A percentile compares a stretch with the other conserved stretches of the same genome.
phyloP scores from a whole-genome alignment of 2,329 filamentous ascomycete genomes.

The Apiospora sp. region DNA sequence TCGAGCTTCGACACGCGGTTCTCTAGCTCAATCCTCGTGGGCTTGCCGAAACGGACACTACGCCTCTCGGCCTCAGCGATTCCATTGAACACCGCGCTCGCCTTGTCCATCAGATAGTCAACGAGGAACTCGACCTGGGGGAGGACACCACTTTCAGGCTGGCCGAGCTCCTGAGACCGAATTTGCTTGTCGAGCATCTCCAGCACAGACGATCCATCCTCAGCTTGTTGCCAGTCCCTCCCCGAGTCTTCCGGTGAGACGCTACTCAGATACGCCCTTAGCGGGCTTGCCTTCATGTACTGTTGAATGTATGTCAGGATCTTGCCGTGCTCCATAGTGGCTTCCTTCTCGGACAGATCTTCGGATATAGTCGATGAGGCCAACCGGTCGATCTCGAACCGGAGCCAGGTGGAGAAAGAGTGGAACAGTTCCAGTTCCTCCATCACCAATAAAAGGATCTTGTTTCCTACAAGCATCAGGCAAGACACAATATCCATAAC shows the following conservation, averaged over 20 bases:
- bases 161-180: conserved; percentile 53
- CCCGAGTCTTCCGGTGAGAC: conserved; percentile 59
- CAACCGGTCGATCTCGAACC: conserved; percentile 81
- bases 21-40: conserved; percentile 54
- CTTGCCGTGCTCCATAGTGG: conserved; percentile 74
- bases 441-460: conserved; percentile 73
- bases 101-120: conserved; percentile 63
- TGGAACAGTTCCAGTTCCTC: conserved; percentile 81
- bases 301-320: conserved; percentile 81
- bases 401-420: conserved; percentile 84
- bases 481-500: conserved; percentile 77
- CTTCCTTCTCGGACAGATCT: conserved; percentile 80
- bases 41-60: conserved; percentile 71
- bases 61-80: conserved; percentile 75
- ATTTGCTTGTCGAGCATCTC: conserved; percentile 60
- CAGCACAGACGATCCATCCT: conserved; percentile 54
- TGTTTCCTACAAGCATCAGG: conserved; percentile 78
- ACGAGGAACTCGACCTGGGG: conserved; percentile 71
- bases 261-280: conserved; percentile 67
- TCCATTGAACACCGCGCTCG: conserved; percentile 68
- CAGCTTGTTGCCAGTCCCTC: conserved; percentile 52
- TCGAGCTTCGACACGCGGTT: conserved; percentile 61
- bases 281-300: conserved; percentile 70
- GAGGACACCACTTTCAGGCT: conserved; percentile 58
- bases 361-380: conserved; percentile 70